phyloP scores from a whole-genome alignment of 257 asterid species.

The Eucommia ulmoides region DNA sequence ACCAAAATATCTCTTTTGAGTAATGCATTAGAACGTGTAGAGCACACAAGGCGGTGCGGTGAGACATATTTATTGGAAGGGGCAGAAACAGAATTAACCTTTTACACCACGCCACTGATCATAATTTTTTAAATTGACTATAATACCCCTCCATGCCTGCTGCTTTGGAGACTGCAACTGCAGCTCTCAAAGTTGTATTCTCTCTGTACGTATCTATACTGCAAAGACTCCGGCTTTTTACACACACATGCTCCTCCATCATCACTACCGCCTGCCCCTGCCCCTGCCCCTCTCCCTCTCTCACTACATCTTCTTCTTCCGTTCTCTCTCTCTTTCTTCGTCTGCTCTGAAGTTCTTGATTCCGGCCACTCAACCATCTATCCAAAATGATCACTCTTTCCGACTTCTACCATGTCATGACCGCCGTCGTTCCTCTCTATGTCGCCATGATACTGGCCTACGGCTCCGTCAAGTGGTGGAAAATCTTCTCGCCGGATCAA shows the following conservation, averaged over 20 bases:
- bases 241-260: slow-evolving; percentile 21
- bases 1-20: too few relatives aligned
- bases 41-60: too few relatives aligned
- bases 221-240: slow-evolving; percentile 16
- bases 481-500: slow-evolving; percentile 78
- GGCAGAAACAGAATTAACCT: too few relatives aligned
- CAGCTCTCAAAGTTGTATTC: slow-evolving; percentile 48
- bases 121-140: too few relatives aligned
- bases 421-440: slow-evolving; percentile 83
- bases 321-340: not conserved
- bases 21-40: too few relatives aligned
- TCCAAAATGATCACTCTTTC: slow-evolving; percentile 39
- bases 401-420: slow-evolving; percentile 86
- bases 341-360: slow-evolving; percentile 12
- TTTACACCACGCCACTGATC: too few relatives aligned
- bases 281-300: not conserved
- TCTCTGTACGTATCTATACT: slow-evolving; percentile 19
- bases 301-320: not conserved
- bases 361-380: slow-evolving; percentile 11
- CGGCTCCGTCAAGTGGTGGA: slow-evolving; percentile 97
- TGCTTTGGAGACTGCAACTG: slow-evolving; percentile 48
- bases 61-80: too few relatives aligned
- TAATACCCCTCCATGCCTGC: slow-evolving; percentile 7
- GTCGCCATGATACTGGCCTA: slow-evolving; percentile 86
- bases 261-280: not conserved